Evolutionary conservation across 2,329 filamentous ascomycete species (phyloP).

Genomic region (Sclerotinia minor): DNA sequence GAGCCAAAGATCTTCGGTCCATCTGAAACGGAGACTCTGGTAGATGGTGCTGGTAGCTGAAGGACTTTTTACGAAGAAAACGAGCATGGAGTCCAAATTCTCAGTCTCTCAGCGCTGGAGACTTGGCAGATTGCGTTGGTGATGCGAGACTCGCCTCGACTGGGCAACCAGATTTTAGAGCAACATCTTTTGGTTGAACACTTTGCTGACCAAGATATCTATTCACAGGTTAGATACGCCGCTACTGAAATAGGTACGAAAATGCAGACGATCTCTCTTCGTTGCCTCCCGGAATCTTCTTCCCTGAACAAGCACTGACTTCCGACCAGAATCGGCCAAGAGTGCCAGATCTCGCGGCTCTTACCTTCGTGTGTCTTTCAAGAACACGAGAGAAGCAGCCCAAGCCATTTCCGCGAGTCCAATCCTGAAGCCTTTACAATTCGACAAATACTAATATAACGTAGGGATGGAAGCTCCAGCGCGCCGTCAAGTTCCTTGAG

Average conservation of each 20-base stretch:
- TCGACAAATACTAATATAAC: neutral
- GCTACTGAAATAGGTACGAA: slow-evolving; percentile 46
- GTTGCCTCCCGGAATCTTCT: slow-evolving; percentile 61
- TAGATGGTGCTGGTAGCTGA: neutral
- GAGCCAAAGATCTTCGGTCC: neutral
- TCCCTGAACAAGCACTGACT: slow-evolving; percentile 44
- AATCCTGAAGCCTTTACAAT: neutral
- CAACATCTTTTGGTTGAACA: neutral
- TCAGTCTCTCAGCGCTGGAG: neutral
- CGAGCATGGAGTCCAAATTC: neutral
- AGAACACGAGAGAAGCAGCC: slow-evolving; percentile 99
- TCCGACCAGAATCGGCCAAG: slow-evolving; percentile 56
- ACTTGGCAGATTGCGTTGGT: neutral
- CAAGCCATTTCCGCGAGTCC: slow-evolving; percentile 80
- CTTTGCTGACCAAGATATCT: neutral
- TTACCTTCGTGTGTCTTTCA: slow-evolving; percentile 91
- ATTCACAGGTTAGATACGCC: slow-evolving; percentile 85
- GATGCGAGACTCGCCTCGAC: too few relatives aligned
- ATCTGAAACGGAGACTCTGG: neutral
- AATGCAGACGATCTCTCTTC: neutral
- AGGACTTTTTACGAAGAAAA: neutral
- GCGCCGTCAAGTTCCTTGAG: slow-evolving; percentile 86
- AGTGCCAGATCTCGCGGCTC: slow-evolving; percentile 97
- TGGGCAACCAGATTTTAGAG: neutral
- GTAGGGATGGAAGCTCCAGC: slow-evolving; percentile 24